Evolutionary conservation across 805 yeast genomes (phyloP).

Genomic region (Scheffersomyces stipitis): DNA sequence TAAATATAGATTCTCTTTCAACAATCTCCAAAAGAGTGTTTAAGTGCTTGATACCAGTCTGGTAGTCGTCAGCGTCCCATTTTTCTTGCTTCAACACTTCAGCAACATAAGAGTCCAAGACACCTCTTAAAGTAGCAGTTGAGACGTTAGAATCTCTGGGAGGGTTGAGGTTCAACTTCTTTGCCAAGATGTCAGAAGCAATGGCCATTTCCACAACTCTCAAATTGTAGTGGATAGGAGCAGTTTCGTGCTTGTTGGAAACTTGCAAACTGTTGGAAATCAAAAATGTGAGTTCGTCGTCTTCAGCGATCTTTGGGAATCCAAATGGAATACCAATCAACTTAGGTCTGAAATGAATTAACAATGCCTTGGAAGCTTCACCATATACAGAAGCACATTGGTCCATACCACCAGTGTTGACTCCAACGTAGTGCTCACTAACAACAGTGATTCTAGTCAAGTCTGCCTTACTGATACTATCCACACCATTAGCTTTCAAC

Average conservation of each 20-base stretch:
- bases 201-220: slow-evolving; percentile 71
- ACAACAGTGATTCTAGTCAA: slow-evolving; percentile 61
- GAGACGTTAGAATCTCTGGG: slow-evolving; percentile 50
- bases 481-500: slow-evolving; percentile 51
- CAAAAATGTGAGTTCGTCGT: slow-evolving; percentile 47
- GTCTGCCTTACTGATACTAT: slow-evolving; percentile 45
- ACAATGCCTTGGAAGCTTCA: slow-evolving; percentile 53
- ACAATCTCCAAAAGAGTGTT: slow-evolving; percentile 41
- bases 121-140: slow-evolving; percentile 65
- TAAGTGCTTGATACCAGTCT: slow-evolving; percentile 41
- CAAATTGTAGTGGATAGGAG: slow-evolving; percentile 66
- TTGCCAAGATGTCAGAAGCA: slow-evolving; percentile 62
- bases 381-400: slow-evolving; percentile 74
- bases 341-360: slow-evolving; percentile 60
- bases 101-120: slow-evolving; percentile 50
- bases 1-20: slow-evolving; percentile 37
- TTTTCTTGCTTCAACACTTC: slow-evolving; percentile 23
- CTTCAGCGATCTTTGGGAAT: slow-evolving; percentile 48
- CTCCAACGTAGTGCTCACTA: slow-evolving; percentile 71
- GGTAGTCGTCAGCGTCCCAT: slow-evolving; percentile 49
- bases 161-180: slow-evolving; percentile 42
- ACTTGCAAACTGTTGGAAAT: slow-evolving; percentile 63
- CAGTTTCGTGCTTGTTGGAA: slow-evolving; percentile 68
- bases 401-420: slow-evolving; percentile 80
- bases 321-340: slow-evolving; percentile 53